Evolutionary conservation across 345 rosid species (phyloP), one percentile per base, ranked within the genome.

Genomic region (Eucalyptus regnans): DNA sequence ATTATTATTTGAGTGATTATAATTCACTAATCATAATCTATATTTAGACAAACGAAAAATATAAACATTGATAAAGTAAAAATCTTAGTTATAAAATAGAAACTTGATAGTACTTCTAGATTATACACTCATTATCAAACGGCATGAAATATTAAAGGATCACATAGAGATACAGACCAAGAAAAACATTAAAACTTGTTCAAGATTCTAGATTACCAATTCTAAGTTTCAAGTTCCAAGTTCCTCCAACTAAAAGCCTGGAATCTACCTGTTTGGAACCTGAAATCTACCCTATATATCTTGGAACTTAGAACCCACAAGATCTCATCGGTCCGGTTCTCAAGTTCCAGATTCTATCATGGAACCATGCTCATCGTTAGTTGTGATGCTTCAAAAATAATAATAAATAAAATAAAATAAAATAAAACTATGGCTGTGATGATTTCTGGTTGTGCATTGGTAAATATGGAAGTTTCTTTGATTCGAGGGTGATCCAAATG

Each of bases 241-340:
- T 50, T 18, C 23, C 1, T 3, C 0, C 1, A 9, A 18, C 10
- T 52, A 52, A 7, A 0, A 52, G 18, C 23, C 0, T 51, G 4
- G 2, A 51, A 51, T 51, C 4, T 17, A 7, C 2, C 0, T 51
- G 9, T 51, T 51, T 51, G 22, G 22, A 51, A 51, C 22, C 1
- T 18, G 0, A 0, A 52, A 52, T 18, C 0, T 18, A 7, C 4
- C 4, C 0, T 52, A 3, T 7, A 8, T 52, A 7, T 8, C 4
- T 52, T 18, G 7, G 58, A 52, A 52, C 0, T 1, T 52, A 52
- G 0, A 52, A 18, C 25, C 2, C 7, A 18, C 10, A 3, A 8
- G 4, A 52, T 52, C 0, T 52, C 1, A 52, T 1, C 25, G 1
- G 0, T 52, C 10, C 23, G 4, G 1, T 52, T 52, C 58, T 20